Conservation (phyloP, 805 yeast genomes). For the Barnettozyma californica region DNA sequence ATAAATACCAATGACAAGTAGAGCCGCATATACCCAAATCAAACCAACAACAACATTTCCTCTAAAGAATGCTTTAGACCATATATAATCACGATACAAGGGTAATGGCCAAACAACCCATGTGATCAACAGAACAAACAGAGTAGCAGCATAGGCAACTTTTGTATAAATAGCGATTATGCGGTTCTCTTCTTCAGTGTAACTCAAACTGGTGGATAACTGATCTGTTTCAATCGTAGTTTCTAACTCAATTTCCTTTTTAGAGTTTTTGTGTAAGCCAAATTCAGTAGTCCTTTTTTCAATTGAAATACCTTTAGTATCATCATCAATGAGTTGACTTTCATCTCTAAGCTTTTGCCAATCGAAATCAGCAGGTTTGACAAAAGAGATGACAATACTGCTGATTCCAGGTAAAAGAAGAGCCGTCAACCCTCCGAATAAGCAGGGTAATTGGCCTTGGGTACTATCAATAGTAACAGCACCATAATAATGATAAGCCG, state of each 20-base stretch:
- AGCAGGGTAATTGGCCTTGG: slow-evolving; percentile 31
- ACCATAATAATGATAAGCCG: slow-evolving; percentile 18
- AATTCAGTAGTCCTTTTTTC: neutral
- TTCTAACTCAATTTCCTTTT: neutral
- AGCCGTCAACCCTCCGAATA: slow-evolving; percentile 32
- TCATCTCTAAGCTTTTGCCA: slow-evolving; percentile 24
- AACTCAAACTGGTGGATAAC: neutral
- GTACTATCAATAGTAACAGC: slow-evolving; percentile 25
- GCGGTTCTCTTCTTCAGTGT: slow-evolving; percentile 1
- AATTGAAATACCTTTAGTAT: slow-evolving; percentile 1
- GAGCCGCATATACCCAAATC: slow-evolving; percentile 35
- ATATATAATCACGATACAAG: slow-evolving; percentile 37
- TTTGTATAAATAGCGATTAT: slow-evolving; percentile 20
- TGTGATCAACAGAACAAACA: slow-evolving; percentile 28
- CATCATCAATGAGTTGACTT: slow-evolving; percentile 36
- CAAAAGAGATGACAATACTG: slow-evolving; percentile 51
- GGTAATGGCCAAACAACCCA: slow-evolving; percentile 39
- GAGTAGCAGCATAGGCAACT: slow-evolving; percentile 25
- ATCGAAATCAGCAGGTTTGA: slow-evolving; percentile 29
- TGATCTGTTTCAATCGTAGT: neutral
- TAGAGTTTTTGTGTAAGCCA: neutral
- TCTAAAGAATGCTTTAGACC: slow-evolving; percentile 31
- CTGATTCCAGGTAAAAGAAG: slow-evolving; percentile 25
- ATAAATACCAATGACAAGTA: slow-evolving; percentile 30
- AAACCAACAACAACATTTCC: slow-evolving; percentile 36